Conservation (phyloP, 2,329 filamentous ascomycete species). For the Botrytis pseudocinerea region DNA sequence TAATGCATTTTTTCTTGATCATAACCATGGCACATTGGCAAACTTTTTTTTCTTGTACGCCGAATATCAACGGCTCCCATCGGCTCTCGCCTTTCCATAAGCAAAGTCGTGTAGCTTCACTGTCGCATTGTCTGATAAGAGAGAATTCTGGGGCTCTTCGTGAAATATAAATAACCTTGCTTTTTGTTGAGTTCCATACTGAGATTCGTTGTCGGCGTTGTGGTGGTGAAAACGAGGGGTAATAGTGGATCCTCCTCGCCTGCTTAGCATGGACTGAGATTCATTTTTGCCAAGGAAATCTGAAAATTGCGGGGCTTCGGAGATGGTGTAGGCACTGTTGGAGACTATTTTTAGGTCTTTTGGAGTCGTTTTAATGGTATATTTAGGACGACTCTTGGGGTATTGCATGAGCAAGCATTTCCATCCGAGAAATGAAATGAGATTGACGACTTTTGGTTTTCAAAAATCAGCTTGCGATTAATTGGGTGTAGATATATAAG, state of each 20-base stretch:
- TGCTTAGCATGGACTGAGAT: background rate
- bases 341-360: too few relatives aligned
- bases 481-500: too few relatives aligned
- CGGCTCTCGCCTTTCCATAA: background rate
- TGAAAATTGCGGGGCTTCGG: background rate
- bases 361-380: too few relatives aligned
- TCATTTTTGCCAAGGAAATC: background rate
- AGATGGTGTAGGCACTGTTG: background rate
- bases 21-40: too few relatives aligned
- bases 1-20: too few relatives aligned
- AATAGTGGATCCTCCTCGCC: background rate
- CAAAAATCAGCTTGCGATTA: too few relatives aligned
- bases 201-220: background rate
- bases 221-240: background rate
- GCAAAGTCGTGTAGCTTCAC: background rate
- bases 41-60: background rate
- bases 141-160: background rate
- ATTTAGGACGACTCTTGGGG: too few relatives aligned
- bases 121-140: background rate
- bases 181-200: background rate
- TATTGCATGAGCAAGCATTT: too few relatives aligned
- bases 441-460: too few relatives aligned
- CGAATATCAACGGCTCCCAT: background rate
- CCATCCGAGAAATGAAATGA: too few relatives aligned
- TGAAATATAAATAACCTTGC: background rate